phyloP scores from a whole-genome alignment of 164 flowering plant genomes.

The Protea cynaroides region DNA sequence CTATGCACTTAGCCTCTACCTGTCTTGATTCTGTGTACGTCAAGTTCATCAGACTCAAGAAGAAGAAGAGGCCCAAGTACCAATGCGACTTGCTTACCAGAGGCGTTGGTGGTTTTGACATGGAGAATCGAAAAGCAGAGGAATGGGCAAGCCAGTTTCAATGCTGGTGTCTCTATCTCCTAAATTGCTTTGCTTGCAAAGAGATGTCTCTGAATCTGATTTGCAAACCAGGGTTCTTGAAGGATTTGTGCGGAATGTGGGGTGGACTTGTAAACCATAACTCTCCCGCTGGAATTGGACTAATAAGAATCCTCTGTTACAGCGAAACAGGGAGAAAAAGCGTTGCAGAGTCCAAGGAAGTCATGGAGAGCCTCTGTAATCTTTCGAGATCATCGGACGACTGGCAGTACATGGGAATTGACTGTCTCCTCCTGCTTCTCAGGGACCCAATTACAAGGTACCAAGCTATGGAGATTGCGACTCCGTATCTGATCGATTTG shows the following conservation, averaged over 20 bases:
- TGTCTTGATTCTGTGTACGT: constrained; percentile 48
- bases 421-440: constrained; percentile 62
- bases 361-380: constrained; percentile 46
- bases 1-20: constrained; percentile 46
- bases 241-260: constrained; percentile 60
- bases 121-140: constrained; percentile 72
- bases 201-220: constrained; percentile 40
- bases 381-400: constrained; percentile 79
- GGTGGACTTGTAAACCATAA: constrained; percentile 62
- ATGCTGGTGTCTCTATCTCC: constrained; percentile 69
- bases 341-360: constrained; percentile 34
- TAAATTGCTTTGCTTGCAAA: constrained; percentile 71
- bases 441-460: constrained; percentile 54
- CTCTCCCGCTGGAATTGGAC: constrained; percentile 66
- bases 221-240: constrained; percentile 43
- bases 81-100: constrained; percentile 67
- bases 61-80: constrained; percentile 40
- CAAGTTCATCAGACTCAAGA: constrained; percentile 36
- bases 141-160: constrained; percentile 91
- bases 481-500: constrained; percentile 42
- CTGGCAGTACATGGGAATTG: constrained; percentile 88
- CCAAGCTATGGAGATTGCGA: constrained; percentile 42
- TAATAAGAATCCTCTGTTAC: constrained; percentile 60
- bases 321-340: constrained; percentile 46
- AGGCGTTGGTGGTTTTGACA: constrained; percentile 59